Conservation (phyloP, 306 rosid genomes). For the Fragaria ananassa region DNA sequence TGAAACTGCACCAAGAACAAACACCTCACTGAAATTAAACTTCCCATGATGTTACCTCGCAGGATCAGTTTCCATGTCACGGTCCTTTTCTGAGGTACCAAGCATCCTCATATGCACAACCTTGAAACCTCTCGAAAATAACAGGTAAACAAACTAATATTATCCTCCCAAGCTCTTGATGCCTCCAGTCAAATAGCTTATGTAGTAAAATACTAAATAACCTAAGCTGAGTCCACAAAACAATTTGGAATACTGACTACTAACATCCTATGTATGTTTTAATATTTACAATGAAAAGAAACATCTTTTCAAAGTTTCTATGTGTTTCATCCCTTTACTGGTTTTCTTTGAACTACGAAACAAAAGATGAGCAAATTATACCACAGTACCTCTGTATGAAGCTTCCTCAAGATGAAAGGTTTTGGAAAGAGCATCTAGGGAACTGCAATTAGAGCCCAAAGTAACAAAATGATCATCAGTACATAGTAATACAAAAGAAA, state of each 20-base stretch:
- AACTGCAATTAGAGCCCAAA: no score
- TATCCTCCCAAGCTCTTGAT: conserved; percentile 20
- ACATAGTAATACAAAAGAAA: no score
- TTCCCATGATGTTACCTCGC: conserved; percentile 82
- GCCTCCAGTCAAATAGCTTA: conserved; percentile 19
- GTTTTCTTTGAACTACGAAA: conserved; percentile 6
- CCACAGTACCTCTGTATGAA: conserved; percentile 68
- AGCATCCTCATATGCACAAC: conserved; percentile 79
- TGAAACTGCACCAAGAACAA: conserved; percentile 94
- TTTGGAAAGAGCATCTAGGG: no score
- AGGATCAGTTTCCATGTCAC: conserved; percentile 79
- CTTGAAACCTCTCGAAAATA: conserved; percentile 84
- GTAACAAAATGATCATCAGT: no score
- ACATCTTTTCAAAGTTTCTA: not conserved
- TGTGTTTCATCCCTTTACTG: not conserved
- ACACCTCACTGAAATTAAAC: conserved; percentile 87
- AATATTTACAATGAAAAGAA: not conserved
- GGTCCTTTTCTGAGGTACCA: conserved; percentile 76
- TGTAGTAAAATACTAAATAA: conserved; percentile 11
- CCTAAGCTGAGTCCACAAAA: conserved; percentile 16
- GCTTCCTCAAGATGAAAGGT: conserved; percentile 62
- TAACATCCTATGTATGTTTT: not conserved
- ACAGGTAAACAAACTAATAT: conserved; percentile 27
- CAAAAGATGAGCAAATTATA: conserved; percentile 15
- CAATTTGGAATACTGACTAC: not conserved